A percentile compares a stretch with the other conserved stretches of the same genome.
Conservation (phyloP, 352 stramenopile species). For the Phytophthora fragariae region DNA sequence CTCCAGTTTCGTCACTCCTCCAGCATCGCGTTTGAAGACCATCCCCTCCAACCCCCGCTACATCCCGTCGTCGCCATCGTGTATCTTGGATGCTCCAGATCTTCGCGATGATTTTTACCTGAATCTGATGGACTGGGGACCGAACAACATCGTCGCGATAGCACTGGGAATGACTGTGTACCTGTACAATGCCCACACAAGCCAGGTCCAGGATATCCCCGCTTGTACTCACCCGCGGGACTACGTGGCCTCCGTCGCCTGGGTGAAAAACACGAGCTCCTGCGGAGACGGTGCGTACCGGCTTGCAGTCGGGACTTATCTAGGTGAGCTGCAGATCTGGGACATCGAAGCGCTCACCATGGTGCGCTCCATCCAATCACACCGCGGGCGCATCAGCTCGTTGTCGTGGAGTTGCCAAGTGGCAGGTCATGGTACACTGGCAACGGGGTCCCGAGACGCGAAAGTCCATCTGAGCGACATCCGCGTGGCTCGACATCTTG, state of each 20-base stretch:
- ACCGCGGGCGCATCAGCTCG: constrained; percentile 89
- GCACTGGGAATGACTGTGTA: constrained; percentile 95
- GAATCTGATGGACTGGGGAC: constrained; percentile 96
- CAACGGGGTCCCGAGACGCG: constrained; percentile 72
- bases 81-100: constrained; percentile 96
- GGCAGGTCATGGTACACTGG: constrained; percentile 59
- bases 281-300: neutral
- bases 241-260: constrained; percentile 96
- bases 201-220: constrained; percentile 92
- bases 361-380: constrained; percentile 91
- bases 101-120: constrained; percentile 98
- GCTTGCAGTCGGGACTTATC: constrained; percentile 91
- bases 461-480: too few relatives aligned
- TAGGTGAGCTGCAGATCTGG: constrained; percentile 81
- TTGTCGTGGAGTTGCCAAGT: constrained; percentile 90
- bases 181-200: constrained; percentile 94
- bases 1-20: neutral
- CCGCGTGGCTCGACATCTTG: too few relatives aligned
- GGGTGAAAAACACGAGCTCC: constrained; percentile 49
- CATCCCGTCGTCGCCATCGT: constrained; percentile 49
- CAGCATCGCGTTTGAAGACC: neutral
- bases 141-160: constrained; percentile 95
- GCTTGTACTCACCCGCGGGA: constrained; percentile 67
- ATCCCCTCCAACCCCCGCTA: neutral
- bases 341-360: constrained; percentile 39